Conservation (phyloP, 257 asterid species). For the Rehmannia glutinosa region DNA sequence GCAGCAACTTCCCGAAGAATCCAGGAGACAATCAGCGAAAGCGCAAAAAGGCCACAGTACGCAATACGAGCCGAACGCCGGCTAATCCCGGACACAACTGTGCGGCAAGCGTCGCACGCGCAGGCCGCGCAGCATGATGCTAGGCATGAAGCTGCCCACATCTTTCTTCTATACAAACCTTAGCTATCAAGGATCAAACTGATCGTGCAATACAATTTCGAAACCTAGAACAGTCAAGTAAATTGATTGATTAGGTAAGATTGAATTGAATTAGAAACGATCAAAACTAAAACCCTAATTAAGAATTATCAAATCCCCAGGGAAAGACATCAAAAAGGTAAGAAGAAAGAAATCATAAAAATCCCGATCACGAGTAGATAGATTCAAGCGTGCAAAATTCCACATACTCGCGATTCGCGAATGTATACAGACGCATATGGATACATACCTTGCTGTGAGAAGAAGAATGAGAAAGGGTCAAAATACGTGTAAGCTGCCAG, state of each 20-base stretch:
- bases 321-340: neutral
- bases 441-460: constrained; percentile 10
- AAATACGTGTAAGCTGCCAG: constrained; percentile 2
- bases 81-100: constrained; percentile 80
- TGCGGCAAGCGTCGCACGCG: constrained; percentile 75
- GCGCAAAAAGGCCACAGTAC: constrained; percentile 79
- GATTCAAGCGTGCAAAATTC: neutral
- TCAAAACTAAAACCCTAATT: neutral
- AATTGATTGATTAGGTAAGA: neutral
- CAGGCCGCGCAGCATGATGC: constrained; percentile 87
- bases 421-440: too few relatives aligned
- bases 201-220: neutral
- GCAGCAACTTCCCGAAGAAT: constrained; percentile 90
- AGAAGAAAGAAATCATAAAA: neutral
- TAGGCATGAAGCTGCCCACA: constrained; percentile 94
- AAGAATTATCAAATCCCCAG: neutral
- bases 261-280: neutral
- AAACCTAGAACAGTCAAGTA: neutral
- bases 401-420: neutral
- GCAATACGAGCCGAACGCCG: constrained; percentile 88
- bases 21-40: constrained; percentile 80
- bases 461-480: constrained; percentile 2
- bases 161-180: constrained; percentile 30
- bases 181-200: constrained; percentile 12
- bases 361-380: neutral